A percentile compares a stretch with the other conserved stretches of the same genome.
These are phyloP conservation scores for Shiraia bambusicola DNA, from an alignment of 2,329 filamentous ascomycete genomes.

Conservation along the genomic window DNA sequence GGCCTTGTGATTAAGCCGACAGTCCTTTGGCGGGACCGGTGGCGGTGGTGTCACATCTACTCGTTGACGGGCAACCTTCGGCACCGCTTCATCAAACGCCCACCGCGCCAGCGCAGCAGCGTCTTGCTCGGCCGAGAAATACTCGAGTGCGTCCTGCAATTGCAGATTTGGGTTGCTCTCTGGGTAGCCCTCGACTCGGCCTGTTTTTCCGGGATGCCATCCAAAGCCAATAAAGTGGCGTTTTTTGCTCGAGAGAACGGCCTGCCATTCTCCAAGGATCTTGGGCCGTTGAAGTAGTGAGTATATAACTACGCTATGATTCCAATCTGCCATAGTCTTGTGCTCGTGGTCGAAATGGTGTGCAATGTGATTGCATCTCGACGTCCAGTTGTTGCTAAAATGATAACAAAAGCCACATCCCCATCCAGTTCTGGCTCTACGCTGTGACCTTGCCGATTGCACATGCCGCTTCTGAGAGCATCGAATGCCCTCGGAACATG, in stretches of 20 bases:
- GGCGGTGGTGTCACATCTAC: constrained; percentile 2
- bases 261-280: constrained; percentile 58
- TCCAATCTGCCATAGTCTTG: constrained; percentile 63
- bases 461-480: constrained; percentile 54
- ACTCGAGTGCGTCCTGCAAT: constrained; percentile 36
- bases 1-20: constrained; percentile 1
- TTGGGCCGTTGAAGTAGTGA: constrained; percentile 64
- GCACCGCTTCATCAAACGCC: constrained; percentile 22
- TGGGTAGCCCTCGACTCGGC: constrained; percentile 34
- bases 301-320: constrained; percentile 65
- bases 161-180: constrained; percentile 20
- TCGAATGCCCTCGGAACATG: constrained; percentile 21
- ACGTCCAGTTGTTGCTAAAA: constrained; percentile 60
- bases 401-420: constrained; percentile 68
- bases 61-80: constrained; percentile 2
- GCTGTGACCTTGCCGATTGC: constrained; percentile 44
- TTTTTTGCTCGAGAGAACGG: constrained; percentile 19
- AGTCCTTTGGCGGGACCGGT: constrained; percentile 17
- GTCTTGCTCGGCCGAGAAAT: constrained; percentile 19
- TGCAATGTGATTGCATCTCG: constrained; percentile 67
- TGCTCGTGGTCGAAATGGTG: constrained; percentile 58
- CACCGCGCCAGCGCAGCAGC: constrained; percentile 21
- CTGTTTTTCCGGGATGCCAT: constrained; percentile 29
- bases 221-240: constrained; percentile 13
- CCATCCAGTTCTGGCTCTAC: constrained; percentile 57